These are phyloP conservation scores for Trichoderma semiorbis DNA, from an alignment of 2,329 filamentous ascomycete species.

Conservation along the genomic window DNA sequence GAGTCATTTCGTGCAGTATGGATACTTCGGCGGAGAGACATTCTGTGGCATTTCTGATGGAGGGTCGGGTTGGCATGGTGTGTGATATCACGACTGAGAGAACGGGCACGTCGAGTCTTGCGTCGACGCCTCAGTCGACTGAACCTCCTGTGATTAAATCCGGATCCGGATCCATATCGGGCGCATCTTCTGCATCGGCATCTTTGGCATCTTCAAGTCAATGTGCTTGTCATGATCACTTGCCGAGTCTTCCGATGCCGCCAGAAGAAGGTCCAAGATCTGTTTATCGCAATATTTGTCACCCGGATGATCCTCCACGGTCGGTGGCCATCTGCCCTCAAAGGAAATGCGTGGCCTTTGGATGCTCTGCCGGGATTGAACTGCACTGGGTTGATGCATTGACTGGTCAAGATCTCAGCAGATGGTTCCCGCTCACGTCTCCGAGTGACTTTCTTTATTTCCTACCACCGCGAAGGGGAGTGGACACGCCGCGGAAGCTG, in stretches of 20 bases:
- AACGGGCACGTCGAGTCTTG: slow-evolving; percentile 12
- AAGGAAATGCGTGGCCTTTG: slow-evolving; percentile 62
- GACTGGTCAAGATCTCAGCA: slow-evolving; percentile 46
- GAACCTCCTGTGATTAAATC: slow-evolving; percentile 13
- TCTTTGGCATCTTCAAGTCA: neutral
- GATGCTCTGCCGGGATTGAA: slow-evolving; percentile 59
- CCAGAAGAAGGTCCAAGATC: slow-evolving; percentile 32
- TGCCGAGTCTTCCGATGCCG: slow-evolving; percentile 25
- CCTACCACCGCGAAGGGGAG: slow-evolving; percentile 47
- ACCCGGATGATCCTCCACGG: slow-evolving; percentile 59
- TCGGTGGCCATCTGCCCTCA: slow-evolving; percentile 65
- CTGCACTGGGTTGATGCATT: slow-evolving; percentile 54
- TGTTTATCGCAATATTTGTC: slow-evolving; percentile 50
- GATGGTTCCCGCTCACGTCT: slow-evolving; percentile 54
- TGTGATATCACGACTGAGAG: slow-evolving; percentile 46
- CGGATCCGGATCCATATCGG: slow-evolving; percentile 18
- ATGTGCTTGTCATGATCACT: slow-evolving; percentile 28
- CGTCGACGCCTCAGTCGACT: neutral
- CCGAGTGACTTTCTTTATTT: slow-evolving; percentile 59
- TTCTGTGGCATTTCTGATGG: slow-evolving; percentile 56
- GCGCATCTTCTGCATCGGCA: neutral
- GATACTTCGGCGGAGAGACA: slow-evolving; percentile 55
- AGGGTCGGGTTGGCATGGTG: slow-evolving; percentile 58
- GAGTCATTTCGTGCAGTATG: slow-evolving; percentile 59
- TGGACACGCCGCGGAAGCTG: slow-evolving; percentile 53